Percentiles rank a stretch among this genome's conserved stretches.
Evolutionary conservation across 148 eudicot species (phyloP).

Genomic region (Diospyros kaki): DNA sequence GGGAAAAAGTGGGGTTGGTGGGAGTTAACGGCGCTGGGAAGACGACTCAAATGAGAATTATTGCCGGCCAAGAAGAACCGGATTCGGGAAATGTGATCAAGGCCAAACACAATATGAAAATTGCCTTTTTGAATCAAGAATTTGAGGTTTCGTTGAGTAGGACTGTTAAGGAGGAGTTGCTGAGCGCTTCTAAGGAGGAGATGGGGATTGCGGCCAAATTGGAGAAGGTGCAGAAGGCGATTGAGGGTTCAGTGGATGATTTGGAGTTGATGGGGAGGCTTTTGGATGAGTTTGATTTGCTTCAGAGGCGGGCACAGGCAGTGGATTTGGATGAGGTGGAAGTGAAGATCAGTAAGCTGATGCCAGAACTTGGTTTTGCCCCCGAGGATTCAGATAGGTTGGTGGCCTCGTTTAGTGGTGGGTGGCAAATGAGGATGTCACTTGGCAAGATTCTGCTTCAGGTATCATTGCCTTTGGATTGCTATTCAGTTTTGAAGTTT

Average conservation of each 20-base stretch:
- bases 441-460: slow-evolving; percentile 95
- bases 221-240: slow-evolving; percentile 92
- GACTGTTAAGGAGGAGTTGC: slow-evolving; percentile 86
- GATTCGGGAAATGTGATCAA: slow-evolving; percentile 91
- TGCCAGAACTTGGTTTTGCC: slow-evolving; percentile 89
- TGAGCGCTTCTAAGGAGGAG: slow-evolving; percentile 85
- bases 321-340: slow-evolving; percentile 78
- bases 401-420: slow-evolving; percentile 95
- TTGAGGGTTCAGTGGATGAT: slow-evolving; percentile 78
- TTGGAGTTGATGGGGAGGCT: slow-evolving; percentile 96
- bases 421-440: slow-evolving; percentile 99
- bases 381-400: slow-evolving; percentile 87
- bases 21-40: slow-evolving; percentile 99
- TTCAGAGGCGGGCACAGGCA: slow-evolving; percentile 83
- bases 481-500: background rate
- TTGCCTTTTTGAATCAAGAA: slow-evolving; percentile 89
- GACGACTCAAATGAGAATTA: slow-evolving; percentile 90
- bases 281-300: slow-evolving; percentile 88
- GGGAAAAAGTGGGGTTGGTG: slow-evolving; percentile 92
- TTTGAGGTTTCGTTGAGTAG: slow-evolving; percentile 79
- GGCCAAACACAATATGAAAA: slow-evolving; percentile 77
- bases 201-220: slow-evolving; percentile 74
- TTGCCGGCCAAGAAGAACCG: slow-evolving; percentile 80
- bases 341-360: slow-evolving; percentile 76
- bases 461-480: slow-evolving; percentile 35